phyloP scores from a whole-genome alignment of 2,329 filamentous ascomycete genomes.

The Talaromyces sp. region DNA sequence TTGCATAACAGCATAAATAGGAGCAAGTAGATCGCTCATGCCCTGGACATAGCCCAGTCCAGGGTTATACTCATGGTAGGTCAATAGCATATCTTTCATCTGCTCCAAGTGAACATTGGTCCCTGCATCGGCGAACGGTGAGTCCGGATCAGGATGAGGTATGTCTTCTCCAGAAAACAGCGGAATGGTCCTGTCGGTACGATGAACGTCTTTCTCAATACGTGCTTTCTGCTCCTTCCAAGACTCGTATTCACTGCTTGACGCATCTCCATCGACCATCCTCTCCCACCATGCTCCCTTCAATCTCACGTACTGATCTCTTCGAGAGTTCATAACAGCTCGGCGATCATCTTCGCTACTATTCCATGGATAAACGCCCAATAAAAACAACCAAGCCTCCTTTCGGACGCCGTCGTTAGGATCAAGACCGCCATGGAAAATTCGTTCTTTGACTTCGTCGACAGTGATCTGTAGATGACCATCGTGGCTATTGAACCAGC shows the following conservation, averaged over 20 bases:
- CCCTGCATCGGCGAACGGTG: slow-evolving; percentile 85
- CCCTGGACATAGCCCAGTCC: slow-evolving; percentile 96
- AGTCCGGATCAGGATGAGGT: slow-evolving; percentile 92
- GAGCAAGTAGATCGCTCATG: slow-evolving; percentile 94
- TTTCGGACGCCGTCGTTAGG: slow-evolving; percentile 88
- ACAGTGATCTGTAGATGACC: slow-evolving; percentile 75
- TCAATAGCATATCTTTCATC: slow-evolving; percentile 98
- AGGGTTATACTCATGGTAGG: slow-evolving; percentile 97
- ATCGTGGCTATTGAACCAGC: slow-evolving; percentile 73
- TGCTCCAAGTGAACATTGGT: slow-evolving; percentile 98
- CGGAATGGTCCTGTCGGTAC: slow-evolving; percentile 90
- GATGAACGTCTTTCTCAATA: slow-evolving; percentile 98
- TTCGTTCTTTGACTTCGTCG: slow-evolving; percentile 93
- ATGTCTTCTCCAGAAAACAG: slow-evolving; percentile 96
- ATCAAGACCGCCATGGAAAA: slow-evolving; percentile 91
- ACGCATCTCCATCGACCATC: slow-evolving; percentile 75
- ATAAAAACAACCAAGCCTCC: slow-evolving; percentile 91
- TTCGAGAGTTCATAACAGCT: slow-evolving; percentile 74
- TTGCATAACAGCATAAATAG: slow-evolving; percentile 95
- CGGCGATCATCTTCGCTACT: slow-evolving; percentile 81
- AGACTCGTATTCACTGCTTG: slow-evolving; percentile 82
- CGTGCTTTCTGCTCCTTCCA: slow-evolving; percentile 92
- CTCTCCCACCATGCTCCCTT: slow-evolving; percentile 97
- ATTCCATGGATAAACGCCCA: slow-evolving; percentile 92
- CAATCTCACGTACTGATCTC: slow-evolving; percentile 89